Evolutionary conservation across 169 alveolate genomes (phyloP).

Genomic region (Cystoisospora suis): DNA sequence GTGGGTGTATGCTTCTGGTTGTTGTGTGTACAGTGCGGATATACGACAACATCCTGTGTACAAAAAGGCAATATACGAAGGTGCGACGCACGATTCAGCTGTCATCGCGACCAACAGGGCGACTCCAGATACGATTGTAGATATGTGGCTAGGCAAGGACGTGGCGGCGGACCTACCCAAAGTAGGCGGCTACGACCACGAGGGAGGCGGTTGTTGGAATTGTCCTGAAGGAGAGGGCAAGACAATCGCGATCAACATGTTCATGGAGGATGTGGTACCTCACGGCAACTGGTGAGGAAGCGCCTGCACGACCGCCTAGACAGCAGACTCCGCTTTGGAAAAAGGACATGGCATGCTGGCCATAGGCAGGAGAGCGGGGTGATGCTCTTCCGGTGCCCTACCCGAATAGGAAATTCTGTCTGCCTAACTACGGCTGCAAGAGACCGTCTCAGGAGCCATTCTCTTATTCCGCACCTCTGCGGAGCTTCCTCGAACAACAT

Average conservation of each 20-base stretch:
- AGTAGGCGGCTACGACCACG: neutral
- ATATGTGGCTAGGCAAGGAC: slow-evolving; percentile 26
- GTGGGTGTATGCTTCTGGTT: neutral
- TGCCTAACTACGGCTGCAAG: too few relatives aligned
- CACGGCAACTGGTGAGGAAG: slow-evolving; percentile 25
- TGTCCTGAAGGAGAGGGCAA: slow-evolving; percentile 31
- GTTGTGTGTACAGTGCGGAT: neutral
- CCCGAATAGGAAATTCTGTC: too few relatives aligned
- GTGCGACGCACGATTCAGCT: slow-evolving; percentile 46
- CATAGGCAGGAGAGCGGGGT: too few relatives aligned
- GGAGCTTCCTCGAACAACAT: too few relatives aligned
- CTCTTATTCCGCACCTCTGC: too few relatives aligned
- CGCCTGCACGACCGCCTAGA: too few relatives aligned
- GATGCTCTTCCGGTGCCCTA: too few relatives aligned
- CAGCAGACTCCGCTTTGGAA: too few relatives aligned
- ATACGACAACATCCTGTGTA: slow-evolving; percentile 45
- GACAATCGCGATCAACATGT: slow-evolving; percentile 29
- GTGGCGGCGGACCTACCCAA: neutral
- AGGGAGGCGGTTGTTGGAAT: slow-evolving; percentile 22
- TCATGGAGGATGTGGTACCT: slow-evolving; percentile 7
- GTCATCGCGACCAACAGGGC: slow-evolving; percentile 9
- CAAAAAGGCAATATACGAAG: slow-evolving; percentile 27
- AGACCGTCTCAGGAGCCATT: too few relatives aligned
- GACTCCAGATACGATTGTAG: slow-evolving; percentile 18
- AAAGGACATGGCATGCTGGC: too few relatives aligned